Base-by-base conservation (phyloP, 2,329 filamentous ascomycete genomes). In the Botrytis fragariae region DNA sequence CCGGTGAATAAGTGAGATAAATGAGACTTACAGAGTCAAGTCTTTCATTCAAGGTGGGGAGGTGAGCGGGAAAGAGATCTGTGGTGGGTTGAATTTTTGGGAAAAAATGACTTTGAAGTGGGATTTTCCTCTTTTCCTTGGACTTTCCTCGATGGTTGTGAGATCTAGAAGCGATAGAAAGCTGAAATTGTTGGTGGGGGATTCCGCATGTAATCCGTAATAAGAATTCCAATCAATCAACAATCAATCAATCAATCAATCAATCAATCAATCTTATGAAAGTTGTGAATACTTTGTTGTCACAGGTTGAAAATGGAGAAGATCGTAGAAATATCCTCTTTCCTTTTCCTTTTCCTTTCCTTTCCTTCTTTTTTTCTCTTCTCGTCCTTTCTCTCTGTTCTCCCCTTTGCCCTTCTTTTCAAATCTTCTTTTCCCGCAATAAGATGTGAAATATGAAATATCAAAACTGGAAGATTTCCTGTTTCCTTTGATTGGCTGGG, bases 141-240 rank as follows among this genome's bases (percentile, higher is more conserved):
- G 32, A 54, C 22, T 67, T 67, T 67, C n/a, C 22, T 42, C 22
- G 32, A 18, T 67, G 3, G 44, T 39, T 39, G 35, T 39, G 37
- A 62, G 42, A 62, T n/a, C 60, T 62, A 62, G 64, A 68, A 68
- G 64, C 35, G 64, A 39, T 14, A 29, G 25, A 57, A 57, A 68
- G 45, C 25, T 68, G 64, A 42, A 68, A 42, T 42, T 42, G 64
- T 68, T 57, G 64, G 64, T 42, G 64, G 64, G 64, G 45, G 64
- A 67, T 64, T 29, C 39, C 29, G 61, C 18, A 64, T 42, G 51
- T 18, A 57, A 54, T 51, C 48, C 48, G 48, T n/a, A 51, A 63
- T 63, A 18, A 62, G 37, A 42, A 62, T 44, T 29, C 9, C 14
- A 63, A 54, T 54, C 8, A 32, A 51, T 51, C 2, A 51, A 51